Evolutionary conservation across 1,139 yeast genomes (phyloP), one percentile per base, ranked within the genome.

Genomic region (Yamadazyma diddensiae): DNA sequence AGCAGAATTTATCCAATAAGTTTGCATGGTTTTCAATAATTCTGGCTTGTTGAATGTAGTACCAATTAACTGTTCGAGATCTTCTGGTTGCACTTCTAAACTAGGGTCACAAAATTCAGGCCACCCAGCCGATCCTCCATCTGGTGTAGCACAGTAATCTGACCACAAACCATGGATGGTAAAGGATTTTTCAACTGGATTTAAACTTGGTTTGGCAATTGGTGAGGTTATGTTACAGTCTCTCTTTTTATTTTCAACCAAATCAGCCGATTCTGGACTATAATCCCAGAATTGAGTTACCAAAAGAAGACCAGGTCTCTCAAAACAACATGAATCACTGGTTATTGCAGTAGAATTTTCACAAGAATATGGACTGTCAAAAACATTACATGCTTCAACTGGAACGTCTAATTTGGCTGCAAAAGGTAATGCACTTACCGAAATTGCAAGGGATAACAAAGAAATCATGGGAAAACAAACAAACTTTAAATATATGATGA

Each of bases 131-230:
- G 28, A 24, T 12, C 25, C 22, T 6, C 36, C 36, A 9, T 55
- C 46, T 6, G 70, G 68, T 4, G 31, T 32, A 38, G 64, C 55
- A 43, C 70, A 64, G 37, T 52, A 47, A 40, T 65, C 70, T 37
- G 55, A 55, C 71, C 70, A 65, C 34, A 65, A 55, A 0, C 71
- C 71, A 39, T 65, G 72, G 34, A 65, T 59, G 25, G 72, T 65
- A 46, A 65, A 65, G 2, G 55, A 46, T 20, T 49, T 38, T 11
- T 45, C 43, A 32, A 44, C 29, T 19, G 49, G 47, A 43, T 37
- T 35, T 6, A 30, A 26, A 20, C 42, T 37, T 25, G n/a, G n/a
- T n/a, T n/a, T n/a, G n/a, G n/a, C n/a, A n/a, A n/a, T n/a, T n/a
- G n/a, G n/a, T n/a, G n/a, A n/a, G 20, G 20, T 7, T 7, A 7